Base-by-base conservation (phyloP, 768 basidiomycete species). In the Kwoniella botswanensis region DNA sequence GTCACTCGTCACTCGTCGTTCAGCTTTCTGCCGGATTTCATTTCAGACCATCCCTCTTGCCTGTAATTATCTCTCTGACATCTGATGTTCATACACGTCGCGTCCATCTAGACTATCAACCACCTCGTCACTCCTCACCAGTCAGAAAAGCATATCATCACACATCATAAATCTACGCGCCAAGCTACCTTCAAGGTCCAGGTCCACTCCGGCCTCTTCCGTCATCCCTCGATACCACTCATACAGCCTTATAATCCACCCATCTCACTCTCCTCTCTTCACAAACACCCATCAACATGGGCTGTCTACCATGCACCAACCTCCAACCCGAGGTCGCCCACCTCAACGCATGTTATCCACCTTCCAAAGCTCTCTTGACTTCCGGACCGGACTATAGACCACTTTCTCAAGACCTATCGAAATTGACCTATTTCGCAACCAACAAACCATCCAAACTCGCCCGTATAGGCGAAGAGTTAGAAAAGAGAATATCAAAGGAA, bases 311-410 rank as follows among this genome's bases (percentile, higher is more conserved):
- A 63, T 71, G 70, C 26, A 63, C 24, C n/a, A 65, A 57, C 44
- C 73, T 76, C 24, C 71, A 71, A 42, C 74, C 77, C 7, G 77
- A 78, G 46, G 69, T 64, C 1, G 46, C 68, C 2, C 89, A 94
- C 71, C 88, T 95, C 80, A 88, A 89, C 65, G 89, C 92, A 44
- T 95, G 93, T 83, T 96, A 95, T 81, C 94, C 94, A 17, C 88
- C 92, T 9, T 85, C 89, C 54, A 90, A 93, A 63, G 86, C 89
- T 5, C 87, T 95, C 43, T 85, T 90, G 64, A 89, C 91, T 18
- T 87, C 92, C 22, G 92, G 89, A 44, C 90, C 93, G 61, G 82
- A 83, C 13, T 83, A 78, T 67, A 76, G 79, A 68, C 84, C 84
- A 0, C 66, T 81, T 1, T 79, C 76, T 2, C 81, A 82, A 50